Base-by-base conservation (phyloP, 2,329 filamentous ascomycete species). In the Aspergillus brunneoviolaceus region DNA sequence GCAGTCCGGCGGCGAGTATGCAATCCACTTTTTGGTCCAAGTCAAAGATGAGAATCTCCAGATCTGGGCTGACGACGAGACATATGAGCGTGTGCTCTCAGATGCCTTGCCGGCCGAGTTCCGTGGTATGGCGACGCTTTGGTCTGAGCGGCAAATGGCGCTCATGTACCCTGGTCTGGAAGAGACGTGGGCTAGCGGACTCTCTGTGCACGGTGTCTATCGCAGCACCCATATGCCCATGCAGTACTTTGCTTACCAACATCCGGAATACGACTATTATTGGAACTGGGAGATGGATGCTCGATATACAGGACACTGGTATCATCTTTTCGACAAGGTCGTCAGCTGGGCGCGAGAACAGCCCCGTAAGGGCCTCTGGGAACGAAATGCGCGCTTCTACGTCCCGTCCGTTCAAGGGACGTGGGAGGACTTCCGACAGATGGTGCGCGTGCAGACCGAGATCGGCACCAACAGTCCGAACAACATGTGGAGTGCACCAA, bases 91-190 rank as follows among this genome's bases (percentile, higher is more conserved):
- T 16, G 85, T 94, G 82, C 53, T 97, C 88, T 79, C 81, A 84
- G 72, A 83, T 82, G 70, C 89, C 82, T 59, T 89, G 89, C 72
- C 95, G 0, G 83, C 87, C 65, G 95, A 99, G 71, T 97, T 99
- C 77, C 89, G 85, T 66, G 91, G 91, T 51, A 87, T 99, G 72
- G 90, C 90, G 21, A 96, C 91, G 0, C 83, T 98, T 6, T 99
- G 95, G 95, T 95, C 91, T 0, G 92, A 96, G 75, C 89, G 89
- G 25, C 92, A 97, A 76, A 97, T 98, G 92, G 83, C 89, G 56
- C 85, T 92, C 60, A 84, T 96, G 68, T 99, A 98, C 76, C 90
- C 95, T 55, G 91, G 90, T 52, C 87, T 96, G 27, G 88, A 91
- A 70, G 91, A 96, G 63, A 86, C 90, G 50, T 92, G 87, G 75